Conservation (phyloP, 345 rosid species). For the Hibiscus mutabilis region DNA sequence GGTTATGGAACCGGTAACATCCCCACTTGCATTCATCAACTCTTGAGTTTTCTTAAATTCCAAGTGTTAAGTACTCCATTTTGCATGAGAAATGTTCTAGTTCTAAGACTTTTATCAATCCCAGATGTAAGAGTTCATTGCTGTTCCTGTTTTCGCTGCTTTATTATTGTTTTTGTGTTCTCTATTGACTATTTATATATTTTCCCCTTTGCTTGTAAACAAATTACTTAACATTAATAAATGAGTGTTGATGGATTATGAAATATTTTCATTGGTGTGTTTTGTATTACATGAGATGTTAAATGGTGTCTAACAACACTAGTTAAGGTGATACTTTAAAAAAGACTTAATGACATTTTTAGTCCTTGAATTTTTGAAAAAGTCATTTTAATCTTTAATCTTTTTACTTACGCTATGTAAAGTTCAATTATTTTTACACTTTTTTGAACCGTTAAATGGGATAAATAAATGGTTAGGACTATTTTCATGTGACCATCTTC, state of each 20-base stretch:
- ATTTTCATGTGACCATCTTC: no score
- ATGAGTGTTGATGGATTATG: not conserved
- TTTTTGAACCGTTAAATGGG: no score
- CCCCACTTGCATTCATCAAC: not conserved
- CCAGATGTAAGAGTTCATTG: not conserved
- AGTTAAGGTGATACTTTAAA: no score
- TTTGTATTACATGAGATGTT: no score
- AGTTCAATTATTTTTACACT: no score
- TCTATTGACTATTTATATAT: not conserved
- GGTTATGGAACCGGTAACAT: not conserved
- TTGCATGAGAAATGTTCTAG: not conserved
- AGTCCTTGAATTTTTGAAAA: no score
- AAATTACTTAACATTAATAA: not conserved
- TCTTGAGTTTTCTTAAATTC: not conserved
- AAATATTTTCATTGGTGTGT: not conserved
- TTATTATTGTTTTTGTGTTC: not conserved
- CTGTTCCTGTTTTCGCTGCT: not conserved
- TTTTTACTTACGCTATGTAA: no score
- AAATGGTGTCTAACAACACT: no score
- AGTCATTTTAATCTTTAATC: no score
- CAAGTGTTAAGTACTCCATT: not conserved
- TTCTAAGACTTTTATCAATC: not conserved
- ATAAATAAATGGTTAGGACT: no score
- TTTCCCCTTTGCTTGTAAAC: conserved; percentile 5
- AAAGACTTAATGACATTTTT: no score